Base-by-base conservation (phyloP, 495 filamentous ascomycete species). In the Aspergillus kassunensis region DNA sequence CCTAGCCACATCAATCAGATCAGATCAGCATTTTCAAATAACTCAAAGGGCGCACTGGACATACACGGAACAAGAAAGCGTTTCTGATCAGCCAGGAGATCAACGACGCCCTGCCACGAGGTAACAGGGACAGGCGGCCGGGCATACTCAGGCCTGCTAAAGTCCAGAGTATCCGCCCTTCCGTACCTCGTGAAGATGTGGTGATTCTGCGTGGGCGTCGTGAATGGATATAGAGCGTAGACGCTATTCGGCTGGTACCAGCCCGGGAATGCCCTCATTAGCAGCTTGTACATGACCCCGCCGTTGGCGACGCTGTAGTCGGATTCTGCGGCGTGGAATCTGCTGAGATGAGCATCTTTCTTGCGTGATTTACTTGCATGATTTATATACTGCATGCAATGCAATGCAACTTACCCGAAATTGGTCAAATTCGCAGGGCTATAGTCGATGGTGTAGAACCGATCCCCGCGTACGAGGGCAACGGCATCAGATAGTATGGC, bases 141-240 rank as follows among this genome's bases (percentile, higher is more conserved):
- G 4, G 76, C 0, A 65, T 60, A 2, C 89, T 89, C 0, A 73
- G 72, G 19, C 42, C 79, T 92, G 57, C 80, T 82, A 67, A 88
- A 93, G 48, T 89, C 74, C 41, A 81, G 77, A 2, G 24, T 43
- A n/a, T 27, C 40, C 21, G 40, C n/a, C 20, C 13, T 39, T 81
- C 80, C 23, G 92, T 79, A 46, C 77, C 71, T 57, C 81, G 86
- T 59, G 85, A 76, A 55, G 19, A 95, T 91, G 57, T 81, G 82
- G 30, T 72, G 64, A 56, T 86, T 92, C 65, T 91, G 87, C 21
- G 64, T 56, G 4, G 87, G 86, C 20, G 86, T 83, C 2, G 87
- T 89, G 79, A 95, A 86, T 3, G 90, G 90, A 61, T 88, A 92
- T 57, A 89, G 85, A 11, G 88, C 88, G 50, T 92, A 95, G 49